These are phyloP conservation scores for Candolleomyces efflorescens DNA, from an alignment of 768 basidiomycete species.

Conservation along the genomic window DNA sequence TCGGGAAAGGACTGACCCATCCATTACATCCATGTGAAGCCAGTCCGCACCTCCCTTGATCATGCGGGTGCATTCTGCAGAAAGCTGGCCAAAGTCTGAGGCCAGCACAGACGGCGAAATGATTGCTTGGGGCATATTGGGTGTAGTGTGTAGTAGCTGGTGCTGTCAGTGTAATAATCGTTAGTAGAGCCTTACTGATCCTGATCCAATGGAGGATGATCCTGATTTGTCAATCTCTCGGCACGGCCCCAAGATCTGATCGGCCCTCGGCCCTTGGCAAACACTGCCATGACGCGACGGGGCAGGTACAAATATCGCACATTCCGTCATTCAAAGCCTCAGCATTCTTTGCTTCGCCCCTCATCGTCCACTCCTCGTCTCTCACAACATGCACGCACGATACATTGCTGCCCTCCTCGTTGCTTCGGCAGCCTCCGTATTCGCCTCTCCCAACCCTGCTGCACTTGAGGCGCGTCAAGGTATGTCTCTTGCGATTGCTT, in stretches of 20 bases:
- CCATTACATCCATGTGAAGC: conserved; percentile 99
- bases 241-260: no score
- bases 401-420: conserved; percentile 31
- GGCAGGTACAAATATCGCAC: conserved; percentile 1
- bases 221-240: no score
- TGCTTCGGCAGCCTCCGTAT: conserved; percentile 26
- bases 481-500: conserved; percentile 19
- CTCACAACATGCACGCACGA: conserved; percentile 37
- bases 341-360: conserved; percentile 11
- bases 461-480: conserved; percentile 39
- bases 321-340: conserved; percentile 1
- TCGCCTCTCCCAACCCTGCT: conserved; percentile 28
- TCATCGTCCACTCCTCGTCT: conserved; percentile 13
- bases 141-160: not conserved
- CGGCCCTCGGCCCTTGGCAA: not conserved
- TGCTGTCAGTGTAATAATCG: not conserved
- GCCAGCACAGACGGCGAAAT: conserved; percentile 97
- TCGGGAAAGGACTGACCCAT: conserved; percentile 60
- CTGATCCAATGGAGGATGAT: no score
- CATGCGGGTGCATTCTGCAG: conserved; percentile 95
- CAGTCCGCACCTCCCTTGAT: conserved; percentile 93
- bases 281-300: not conserved
- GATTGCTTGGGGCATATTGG: conserved; percentile 83
- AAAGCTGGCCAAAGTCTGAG: conserved; percentile 93
- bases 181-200: no score